Evolutionary conservation across 2,329 filamentous ascomycete species (phyloP), one percentile per base, ranked within the genome.

Genomic region (Anthostomella pinea): DNA sequence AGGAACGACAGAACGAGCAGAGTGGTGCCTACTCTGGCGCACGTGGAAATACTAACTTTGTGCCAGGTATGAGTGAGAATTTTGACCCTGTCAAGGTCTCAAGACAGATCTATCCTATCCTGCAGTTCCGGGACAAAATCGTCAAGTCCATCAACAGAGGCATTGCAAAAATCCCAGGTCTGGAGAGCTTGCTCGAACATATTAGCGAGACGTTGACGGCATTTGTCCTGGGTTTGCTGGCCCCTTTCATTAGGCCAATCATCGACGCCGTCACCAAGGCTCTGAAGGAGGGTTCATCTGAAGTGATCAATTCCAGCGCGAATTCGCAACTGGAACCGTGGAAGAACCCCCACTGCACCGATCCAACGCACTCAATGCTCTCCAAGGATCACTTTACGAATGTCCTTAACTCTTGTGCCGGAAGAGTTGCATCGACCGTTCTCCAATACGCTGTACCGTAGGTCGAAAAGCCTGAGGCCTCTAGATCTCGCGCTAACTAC

Each of bases 201-300:
- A 95, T 98, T 53, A 87, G 85, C 38, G 93, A 98, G 67, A 91
- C 86, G 2, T 72, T 98, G 25, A 95, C 91, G 0, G 75, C 95
- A 6, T 97, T 97, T 59, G 79, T 98, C 33, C 76, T 98, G 44
- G 90, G 89, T 5, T 76, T 98, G 1, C 74, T 98, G 13, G 87
- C 93, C 1, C 93, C 93, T 0, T 97, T 94, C 62, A 77, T 98
- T 44, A 81, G 89, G 38, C 93, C 93, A 8, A 84, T 98, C 58
- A 96, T 98, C 62, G 85, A 83, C 34, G 79, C 85, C 35, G 88
- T 91, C 5, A 91, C 88, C 15, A 82, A 90, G 56, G 79, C 81
- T 21, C 72, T 98, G 17, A 95, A 97, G 66, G 77, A 83, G 16
- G 91, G 93, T 4, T 95, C 88, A 8, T 85, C 85, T 1, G 77